Conservation (phyloP, 768 basidiomycete species). For the Boletus bicolor region DNA sequence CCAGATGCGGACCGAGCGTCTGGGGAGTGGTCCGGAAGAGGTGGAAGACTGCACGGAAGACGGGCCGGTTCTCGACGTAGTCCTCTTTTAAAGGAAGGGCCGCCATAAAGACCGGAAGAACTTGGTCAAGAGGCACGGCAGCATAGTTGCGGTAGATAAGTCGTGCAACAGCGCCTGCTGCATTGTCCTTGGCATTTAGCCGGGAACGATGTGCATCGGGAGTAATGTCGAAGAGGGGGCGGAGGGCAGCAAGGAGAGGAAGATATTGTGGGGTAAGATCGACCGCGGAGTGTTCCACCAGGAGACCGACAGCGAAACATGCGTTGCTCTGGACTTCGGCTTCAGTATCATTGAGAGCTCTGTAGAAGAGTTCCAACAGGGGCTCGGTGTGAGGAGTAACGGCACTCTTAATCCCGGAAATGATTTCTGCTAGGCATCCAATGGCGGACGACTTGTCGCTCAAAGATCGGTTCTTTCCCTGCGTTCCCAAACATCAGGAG, state of each 20-base stretch:
- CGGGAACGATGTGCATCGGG: constrained; percentile 59
- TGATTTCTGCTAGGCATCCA: constrained; percentile 93
- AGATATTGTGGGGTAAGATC: constrained; percentile 84
- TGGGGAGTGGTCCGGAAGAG: constrained; percentile 77
- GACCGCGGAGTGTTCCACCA: constrained; percentile 79
- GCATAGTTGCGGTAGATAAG: constrained; percentile 76
- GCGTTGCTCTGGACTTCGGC: constrained; percentile 96
- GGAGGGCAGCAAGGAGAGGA: constrained; percentile 72
- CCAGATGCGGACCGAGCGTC: constrained; percentile 70
- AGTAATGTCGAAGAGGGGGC: constrained; percentile 71
- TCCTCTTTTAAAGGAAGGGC: constrained; percentile 88
- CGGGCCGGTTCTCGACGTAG: constrained; percentile 82
- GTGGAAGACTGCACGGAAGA: constrained; percentile 86
- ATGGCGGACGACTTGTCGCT: constrained; percentile 92
- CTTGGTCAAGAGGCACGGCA: constrained; percentile 86
- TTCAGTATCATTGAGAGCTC: constrained; percentile 78
- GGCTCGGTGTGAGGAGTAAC: constrained; percentile 82
- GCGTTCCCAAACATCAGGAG: not conserved
- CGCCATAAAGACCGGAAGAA: constrained; percentile 78
- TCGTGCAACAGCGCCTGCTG: constrained; percentile 89
- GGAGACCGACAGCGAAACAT: constrained; percentile 88
- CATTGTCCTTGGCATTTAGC: constrained; percentile 92
- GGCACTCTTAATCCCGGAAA: constrained; percentile 83
- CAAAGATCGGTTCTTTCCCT: constrained; percentile 84
- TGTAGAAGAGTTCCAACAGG: constrained; percentile 80